Conservation (phyloP, 2,329 filamentous ascomycete species). For the Orbilia javanica region DNA sequence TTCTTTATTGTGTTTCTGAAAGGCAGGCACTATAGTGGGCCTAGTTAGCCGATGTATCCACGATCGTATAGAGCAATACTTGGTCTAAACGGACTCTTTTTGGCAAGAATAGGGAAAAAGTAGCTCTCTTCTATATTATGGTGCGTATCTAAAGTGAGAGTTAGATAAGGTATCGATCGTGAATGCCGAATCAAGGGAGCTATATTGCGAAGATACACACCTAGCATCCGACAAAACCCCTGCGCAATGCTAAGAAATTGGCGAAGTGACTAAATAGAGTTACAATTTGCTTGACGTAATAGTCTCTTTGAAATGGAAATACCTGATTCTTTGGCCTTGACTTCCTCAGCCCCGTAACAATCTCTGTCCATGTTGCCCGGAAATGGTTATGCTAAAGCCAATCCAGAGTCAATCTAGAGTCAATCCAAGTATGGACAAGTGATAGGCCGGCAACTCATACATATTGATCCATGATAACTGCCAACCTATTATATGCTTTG, state of each 20-base stretch:
- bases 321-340: constrained; percentile 55
- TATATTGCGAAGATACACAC: neutral
- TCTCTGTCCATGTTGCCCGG: constrained; percentile 73
- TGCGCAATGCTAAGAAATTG: constrained; percentile 54
- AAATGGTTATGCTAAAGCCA: constrained; percentile 78
- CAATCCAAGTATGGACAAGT: too few relatives aligned
- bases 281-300: constrained; percentile 26
- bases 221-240: constrained; percentile 49
- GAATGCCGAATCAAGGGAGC: neutral
- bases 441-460: constrained; percentile 67
- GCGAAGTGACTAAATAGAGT: constrained; percentile 30
- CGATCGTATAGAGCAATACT: neutral
- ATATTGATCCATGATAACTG: constrained; percentile 80
- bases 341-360: constrained; percentile 38
- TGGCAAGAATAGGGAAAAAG: constrained; percentile 82
- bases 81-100: constrained; percentile 65
- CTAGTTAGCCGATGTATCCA: constrained; percentile 69
- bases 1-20: constrained; percentile 58
- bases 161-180: neutral
- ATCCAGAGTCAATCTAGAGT: constrained; percentile 34
- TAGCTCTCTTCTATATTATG: constrained; percentile 86
- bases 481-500: constrained; percentile 77
- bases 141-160: constrained; percentile 65
- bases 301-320: neutral
- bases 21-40: constrained; percentile 57